These are phyloP conservation scores for Saprolegnia parasitica DNA, from an alignment of 352 stramenopile genomes.

Conservation along the genomic window DNA sequence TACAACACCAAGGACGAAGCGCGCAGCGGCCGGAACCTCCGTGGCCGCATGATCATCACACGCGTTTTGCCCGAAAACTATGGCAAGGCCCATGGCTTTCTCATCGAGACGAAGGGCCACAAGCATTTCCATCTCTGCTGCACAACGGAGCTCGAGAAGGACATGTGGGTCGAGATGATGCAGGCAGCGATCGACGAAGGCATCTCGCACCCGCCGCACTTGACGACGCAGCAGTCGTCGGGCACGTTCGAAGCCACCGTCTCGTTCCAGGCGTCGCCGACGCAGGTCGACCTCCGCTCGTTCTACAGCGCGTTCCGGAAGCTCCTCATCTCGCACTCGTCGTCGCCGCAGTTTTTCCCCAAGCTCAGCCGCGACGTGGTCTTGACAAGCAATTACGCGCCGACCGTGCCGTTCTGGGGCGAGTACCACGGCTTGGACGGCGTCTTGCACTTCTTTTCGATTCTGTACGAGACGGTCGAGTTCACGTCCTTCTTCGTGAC, in stretches of 20 bases:
- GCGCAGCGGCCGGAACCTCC: slow-evolving; percentile 38
- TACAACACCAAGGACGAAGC: slow-evolving; percentile 16
- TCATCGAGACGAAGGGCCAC: slow-evolving; percentile 83
- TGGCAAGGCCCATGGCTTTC: slow-evolving; percentile 69
- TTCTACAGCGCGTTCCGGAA: slow-evolving; percentile 86
- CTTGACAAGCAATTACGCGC: slow-evolving; percentile 83
- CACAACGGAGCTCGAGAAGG: slow-evolving; percentile 80
- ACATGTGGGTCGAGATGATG: slow-evolving; percentile 91
- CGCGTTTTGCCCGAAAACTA: slow-evolving; percentile 52
- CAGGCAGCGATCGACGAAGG: slow-evolving; percentile 78
- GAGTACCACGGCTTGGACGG: slow-evolving; percentile 85
- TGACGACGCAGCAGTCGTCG: no score
- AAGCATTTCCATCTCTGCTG: slow-evolving; percentile 87
- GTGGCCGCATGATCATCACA: slow-evolving; percentile 50
- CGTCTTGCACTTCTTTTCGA: slow-evolving; percentile 86
- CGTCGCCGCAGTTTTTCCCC: slow-evolving; percentile 83
- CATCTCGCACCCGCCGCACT: no score
- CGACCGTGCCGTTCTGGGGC: slow-evolving; percentile 83
- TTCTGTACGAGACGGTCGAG: slow-evolving; percentile 84
- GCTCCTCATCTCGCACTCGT: slow-evolving; percentile 83
- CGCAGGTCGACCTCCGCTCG: slow-evolving; percentile 74
- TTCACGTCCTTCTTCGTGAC: slow-evolving; percentile 87
- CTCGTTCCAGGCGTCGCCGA: no score
- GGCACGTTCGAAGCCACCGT: no score
- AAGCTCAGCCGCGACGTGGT: slow-evolving; percentile 81